phyloP scores from a whole-genome alignment of 768 basidiomycete species.

The Serendipita indica region DNA sequence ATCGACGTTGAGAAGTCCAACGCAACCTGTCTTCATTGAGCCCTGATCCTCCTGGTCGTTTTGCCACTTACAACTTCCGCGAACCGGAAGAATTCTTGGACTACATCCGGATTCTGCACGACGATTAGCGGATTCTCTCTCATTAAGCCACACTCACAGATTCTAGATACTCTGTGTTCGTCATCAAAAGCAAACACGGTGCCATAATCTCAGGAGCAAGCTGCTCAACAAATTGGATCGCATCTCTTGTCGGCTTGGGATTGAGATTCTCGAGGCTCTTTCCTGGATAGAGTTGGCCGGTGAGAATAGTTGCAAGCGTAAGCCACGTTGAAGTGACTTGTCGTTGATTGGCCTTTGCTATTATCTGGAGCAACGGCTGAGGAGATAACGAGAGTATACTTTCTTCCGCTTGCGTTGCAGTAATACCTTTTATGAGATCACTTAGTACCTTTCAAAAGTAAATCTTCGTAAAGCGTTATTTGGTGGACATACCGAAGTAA shows the following conservation, averaged over 20 bases:
- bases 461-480: not conserved
- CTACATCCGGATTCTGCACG: slow-evolving; percentile 79
- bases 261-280: slow-evolving; percentile 31
- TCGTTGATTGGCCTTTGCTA: slow-evolving; percentile 55
- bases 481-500: slow-evolving; percentile 49
- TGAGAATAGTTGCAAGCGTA: slow-evolving; percentile 61
- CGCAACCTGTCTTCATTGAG: slow-evolving; percentile 24
- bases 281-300: slow-evolving; percentile 71
- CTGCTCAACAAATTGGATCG: slow-evolving; percentile 38
- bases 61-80: slow-evolving; percentile 47
- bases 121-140: slow-evolving; percentile 40
- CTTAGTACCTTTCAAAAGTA: slow-evolving; percentile 43
- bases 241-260: slow-evolving; percentile 38
- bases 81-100: slow-evolving; percentile 76
- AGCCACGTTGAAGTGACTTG: slow-evolving; percentile 69
- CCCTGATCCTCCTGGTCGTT: not conserved
- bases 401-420: slow-evolving; percentile 57
- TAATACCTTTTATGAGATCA: slow-evolving; percentile 75
- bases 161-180: slow-evolving; percentile 51
- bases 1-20: slow-evolving; percentile 47
- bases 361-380: slow-evolving; percentile 63
- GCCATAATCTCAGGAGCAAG: slow-evolving; percentile 45
- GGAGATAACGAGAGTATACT: slow-evolving; percentile 73
- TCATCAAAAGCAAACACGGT: slow-evolving; percentile 38
- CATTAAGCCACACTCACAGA: slow-evolving; percentile 43